Evolutionary conservation across 352 stramenopile species (phyloP).

Genomic region (Nothophytophthora sp.): DNA sequence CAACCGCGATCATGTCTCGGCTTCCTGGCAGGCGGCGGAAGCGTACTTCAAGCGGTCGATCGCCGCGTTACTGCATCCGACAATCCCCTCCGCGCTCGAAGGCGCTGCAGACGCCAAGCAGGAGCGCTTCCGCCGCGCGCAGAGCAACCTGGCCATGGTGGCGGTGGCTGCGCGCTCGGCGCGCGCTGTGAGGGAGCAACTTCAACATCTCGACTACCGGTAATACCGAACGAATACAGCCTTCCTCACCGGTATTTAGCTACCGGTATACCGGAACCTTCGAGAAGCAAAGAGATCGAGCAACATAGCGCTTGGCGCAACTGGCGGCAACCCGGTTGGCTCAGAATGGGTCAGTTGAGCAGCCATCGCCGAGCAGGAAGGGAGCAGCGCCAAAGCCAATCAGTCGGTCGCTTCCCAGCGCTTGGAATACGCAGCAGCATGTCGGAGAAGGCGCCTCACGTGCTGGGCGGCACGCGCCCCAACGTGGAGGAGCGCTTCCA

Average conservation of each 20-base stretch:
- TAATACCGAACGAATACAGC: too few species aligned
- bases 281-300: background rate
- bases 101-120: too few species aligned
- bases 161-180: constrained; percentile 42
- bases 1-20: background rate
- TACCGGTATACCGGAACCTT: constrained; percentile 2
- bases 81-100: too few species aligned
- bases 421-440: constrained; percentile 26
- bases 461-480: constrained; percentile 55
- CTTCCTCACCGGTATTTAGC: too few species aligned
- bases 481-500: constrained; percentile 64
- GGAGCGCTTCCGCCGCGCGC: constrained; percentile 31
- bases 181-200: constrained; percentile 12
- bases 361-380: constrained; percentile 11
- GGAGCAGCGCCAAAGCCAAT: background rate
- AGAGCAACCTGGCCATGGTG: constrained; percentile 68
- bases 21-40: constrained; percentile 36
- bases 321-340: too few species aligned
- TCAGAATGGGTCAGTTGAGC: constrained; percentile 1
- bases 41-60: constrained; percentile 42
- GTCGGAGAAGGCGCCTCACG: constrained; percentile 61
- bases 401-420: constrained; percentile 12
- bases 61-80: constrained; percentile 8
- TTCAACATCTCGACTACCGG: constrained; percentile 14
- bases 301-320: background rate